A percentile compares a stretch with the other conserved stretches of the same genome.
Conservation (phyloP, 2,329 filamentous ascomycete species). For the Aspergillus ibericus region DNA sequence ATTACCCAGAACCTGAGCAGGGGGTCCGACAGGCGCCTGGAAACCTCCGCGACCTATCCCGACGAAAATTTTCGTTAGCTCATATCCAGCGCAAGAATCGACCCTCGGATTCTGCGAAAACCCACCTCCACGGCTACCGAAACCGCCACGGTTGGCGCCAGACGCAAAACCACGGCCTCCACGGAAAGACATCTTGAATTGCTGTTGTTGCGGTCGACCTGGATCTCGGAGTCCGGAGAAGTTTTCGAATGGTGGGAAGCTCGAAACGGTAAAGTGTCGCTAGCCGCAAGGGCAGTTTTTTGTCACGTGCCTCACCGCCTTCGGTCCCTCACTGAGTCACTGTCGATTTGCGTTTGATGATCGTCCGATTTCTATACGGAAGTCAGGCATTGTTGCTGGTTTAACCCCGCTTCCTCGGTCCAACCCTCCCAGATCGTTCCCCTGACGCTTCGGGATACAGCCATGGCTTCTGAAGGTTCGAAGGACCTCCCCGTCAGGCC, state of each 20-base stretch:
- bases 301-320: constrained; percentile 39
- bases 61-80: constrained; percentile 40
- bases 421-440: constrained; percentile 20
- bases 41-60: constrained; percentile 61
- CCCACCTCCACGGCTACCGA: constrained; percentile 44
- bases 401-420: constrained; percentile 19
- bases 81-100: constrained; percentile 10
- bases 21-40: constrained; percentile 62
- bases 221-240: constrained; percentile 33
- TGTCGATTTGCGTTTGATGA: constrained; percentile 14
- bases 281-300: constrained; percentile 36
- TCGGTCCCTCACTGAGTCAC: constrained; percentile 27
- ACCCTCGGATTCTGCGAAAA: constrained; percentile 25
- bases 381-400: constrained; percentile 15
- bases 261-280: constrained; percentile 46
- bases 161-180: constrained; percentile 54
- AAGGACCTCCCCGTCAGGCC: constrained; percentile 40
- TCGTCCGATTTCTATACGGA: constrained; percentile 5
- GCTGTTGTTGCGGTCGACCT: constrained; percentile 29
- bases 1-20: constrained; percentile 60
- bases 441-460: constrained; percentile 15
- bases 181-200: constrained; percentile 63
- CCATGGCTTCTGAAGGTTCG: constrained; percentile 37
- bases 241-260: constrained; percentile 46
- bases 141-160: constrained; percentile 55